phyloP scores from a whole-genome alignment of 257 asterid genomes.

The Capsicum chinense region DNA sequence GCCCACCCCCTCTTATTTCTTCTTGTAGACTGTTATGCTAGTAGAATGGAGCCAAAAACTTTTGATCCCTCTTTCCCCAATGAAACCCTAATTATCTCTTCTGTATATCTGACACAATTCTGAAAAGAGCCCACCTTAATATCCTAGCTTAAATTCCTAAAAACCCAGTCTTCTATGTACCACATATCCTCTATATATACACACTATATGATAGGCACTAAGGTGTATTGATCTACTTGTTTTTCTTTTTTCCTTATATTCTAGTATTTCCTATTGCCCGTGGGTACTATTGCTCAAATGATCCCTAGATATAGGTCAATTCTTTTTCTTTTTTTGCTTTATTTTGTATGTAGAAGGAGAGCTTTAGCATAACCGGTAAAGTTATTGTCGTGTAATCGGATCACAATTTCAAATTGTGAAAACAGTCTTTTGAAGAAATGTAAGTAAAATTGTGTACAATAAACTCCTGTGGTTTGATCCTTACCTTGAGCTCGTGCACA shows the following conservation, averaged over 20 bases:
- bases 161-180: conserved; percentile 27
- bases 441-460: not conserved
- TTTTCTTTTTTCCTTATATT: not conserved
- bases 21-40: conserved; percentile 25
- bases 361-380: not conserved
- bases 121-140: conserved; percentile 27
- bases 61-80: conserved; percentile 15
- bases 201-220: conserved; percentile 7
- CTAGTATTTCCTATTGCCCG: conserved; percentile 28
- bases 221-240: not conserved
- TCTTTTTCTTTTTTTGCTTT: not conserved
- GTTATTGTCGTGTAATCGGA: not conserved
- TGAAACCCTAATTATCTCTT: conserved; percentile 39
- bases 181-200: conserved; percentile 14
- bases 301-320: conserved; percentile 16
- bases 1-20: not conserved
- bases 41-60: conserved; percentile 44
- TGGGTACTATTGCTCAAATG: conserved; percentile 24
- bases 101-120: conserved; percentile 17
- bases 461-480: not conserved
- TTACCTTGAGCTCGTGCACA: not conserved
- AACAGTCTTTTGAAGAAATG: not conserved
- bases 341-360: not conserved
- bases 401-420: not conserved
- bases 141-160: conserved; percentile 28